Evolutionary conservation across 176 grass and related monocot species (phyloP).

Genomic region (Bolboschoenus planiculmis): DNA sequence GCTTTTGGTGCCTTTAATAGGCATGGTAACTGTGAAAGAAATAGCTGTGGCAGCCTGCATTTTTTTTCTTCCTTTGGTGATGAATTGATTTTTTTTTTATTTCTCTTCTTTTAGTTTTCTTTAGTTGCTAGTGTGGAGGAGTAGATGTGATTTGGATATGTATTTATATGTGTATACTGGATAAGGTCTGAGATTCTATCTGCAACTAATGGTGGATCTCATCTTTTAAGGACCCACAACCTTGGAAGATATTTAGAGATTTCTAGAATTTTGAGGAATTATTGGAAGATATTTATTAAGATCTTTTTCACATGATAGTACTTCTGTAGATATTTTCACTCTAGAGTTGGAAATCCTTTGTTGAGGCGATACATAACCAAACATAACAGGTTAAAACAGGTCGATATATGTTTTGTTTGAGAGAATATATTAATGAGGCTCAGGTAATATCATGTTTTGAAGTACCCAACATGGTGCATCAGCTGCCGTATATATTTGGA

Average conservation of each 20-base stretch:
- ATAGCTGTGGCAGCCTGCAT: constrained; percentile 36
- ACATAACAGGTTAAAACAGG: neutral
- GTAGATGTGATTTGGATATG: neutral
- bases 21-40: constrained; percentile 19
- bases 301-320: neutral
- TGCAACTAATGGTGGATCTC: neutral
- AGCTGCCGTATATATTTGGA: neutral
- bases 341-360: neutral
- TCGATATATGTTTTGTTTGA: neutral
- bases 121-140: neutral
- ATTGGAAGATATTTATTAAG: neutral
- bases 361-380: neutral
- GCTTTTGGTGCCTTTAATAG: constrained; percentile 16
- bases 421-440: neutral
- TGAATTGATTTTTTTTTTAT: neutral
- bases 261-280: neutral
- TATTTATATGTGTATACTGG: neutral
- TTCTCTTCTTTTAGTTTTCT: neutral
- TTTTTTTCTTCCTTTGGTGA: constrained; percentile 11
- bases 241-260: neutral
- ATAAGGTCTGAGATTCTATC: constrained; percentile 10
- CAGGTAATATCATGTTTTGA: too few relatives aligned
- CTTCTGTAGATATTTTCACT: neutral
- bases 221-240: neutral
- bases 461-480: neutral